Base-by-base conservation (phyloP, 2,329 filamentous ascomycete genomes). In the Plectosphaerella cucumerina region DNA sequence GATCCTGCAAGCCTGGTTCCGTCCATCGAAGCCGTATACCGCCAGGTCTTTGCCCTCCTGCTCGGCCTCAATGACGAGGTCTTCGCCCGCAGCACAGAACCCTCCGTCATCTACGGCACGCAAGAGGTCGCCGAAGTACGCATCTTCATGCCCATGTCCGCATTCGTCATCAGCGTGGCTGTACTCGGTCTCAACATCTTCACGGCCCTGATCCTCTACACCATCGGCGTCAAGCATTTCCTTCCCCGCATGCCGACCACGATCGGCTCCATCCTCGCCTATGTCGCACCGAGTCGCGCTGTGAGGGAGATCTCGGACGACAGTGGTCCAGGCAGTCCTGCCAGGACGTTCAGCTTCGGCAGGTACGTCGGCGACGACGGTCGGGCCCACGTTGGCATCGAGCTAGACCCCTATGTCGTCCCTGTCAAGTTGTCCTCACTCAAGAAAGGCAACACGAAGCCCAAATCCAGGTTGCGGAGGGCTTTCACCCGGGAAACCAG, bases 211-310 rank as follows among this genome's bases (percentile, higher is more conserved):
- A 1, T 65, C 0, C 66, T 81, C 5, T 84, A 82, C 50, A 12
- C 61, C 0, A 55, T 63, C 0, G 56, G 73, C 0, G 69, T 76
- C 0, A 66, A 65, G 2, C 64, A 66, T 3, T 73, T 76, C 18
- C 63, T 84, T 0, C 73, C 78, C 0, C 65, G 76, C 0, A 64
- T 84, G 60, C 81, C 81, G 0, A 78, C 75, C 0, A 76, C 69
- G 0, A 65, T 83, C 0, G 80, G 70, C 0, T 72, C 76, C 0
- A 53, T 76, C 0, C 60, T 83, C 0, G 70, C 73, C 0, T 74
- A 75, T 37, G 67, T 80, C 2, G 74, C 76, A 0, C 72, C 76
- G 0, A 80, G 78, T 50, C 57, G 67, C 0, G 67, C 74, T 0
- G 56, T 77, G 1, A 43, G 47, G 0, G 50, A 63, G 14, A 73